A percentile compares a stretch with the other conserved stretches of the same genome.
phyloP scores from a whole-genome alignment of 78 protist species.

The Protostelium mycophagum region DNA sequence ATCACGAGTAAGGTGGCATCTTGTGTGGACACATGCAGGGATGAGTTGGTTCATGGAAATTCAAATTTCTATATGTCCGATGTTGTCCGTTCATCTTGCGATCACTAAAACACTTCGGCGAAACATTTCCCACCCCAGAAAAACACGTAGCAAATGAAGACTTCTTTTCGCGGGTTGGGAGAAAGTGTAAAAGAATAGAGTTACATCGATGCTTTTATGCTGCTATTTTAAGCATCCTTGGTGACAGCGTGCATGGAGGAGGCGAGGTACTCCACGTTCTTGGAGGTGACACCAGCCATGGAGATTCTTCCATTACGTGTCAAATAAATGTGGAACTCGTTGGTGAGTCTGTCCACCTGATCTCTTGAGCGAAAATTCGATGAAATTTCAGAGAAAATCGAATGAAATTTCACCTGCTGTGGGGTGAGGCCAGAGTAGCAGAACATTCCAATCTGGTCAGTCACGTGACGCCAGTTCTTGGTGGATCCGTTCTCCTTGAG shows the following conservation, averaged over 20 bases:
- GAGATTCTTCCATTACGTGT: conserved; percentile 90
- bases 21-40: neutral
- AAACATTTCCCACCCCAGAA: too few species aligned
- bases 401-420: conserved; percentile 15
- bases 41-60: too few species aligned
- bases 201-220: too few species aligned
- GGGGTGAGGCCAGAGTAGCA: conserved; percentile 89
- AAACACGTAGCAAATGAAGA: too few species aligned
- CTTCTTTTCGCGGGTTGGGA: too few species aligned
- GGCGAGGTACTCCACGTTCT: conserved; percentile 79
- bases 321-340: conserved; percentile 79
- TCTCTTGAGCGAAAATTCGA: neutral
- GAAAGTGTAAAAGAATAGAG: too few species aligned
- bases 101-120: too few species aligned
- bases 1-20: neutral
- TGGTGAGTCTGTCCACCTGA: conserved; percentile 54
- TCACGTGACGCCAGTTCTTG: conserved; percentile 91
- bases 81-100: too few species aligned
- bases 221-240: too few species aligned
- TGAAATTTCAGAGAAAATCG: neutral
- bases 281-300: conserved; percentile 91
- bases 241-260: conserved; percentile 76
- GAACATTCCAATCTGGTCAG: conserved; percentile 98
- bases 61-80: too few species aligned
- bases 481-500: conserved; percentile 70